Conservation (phyloP, 2,329 filamentous ascomycete species). For the Aspergillus spinulosporus region DNA sequence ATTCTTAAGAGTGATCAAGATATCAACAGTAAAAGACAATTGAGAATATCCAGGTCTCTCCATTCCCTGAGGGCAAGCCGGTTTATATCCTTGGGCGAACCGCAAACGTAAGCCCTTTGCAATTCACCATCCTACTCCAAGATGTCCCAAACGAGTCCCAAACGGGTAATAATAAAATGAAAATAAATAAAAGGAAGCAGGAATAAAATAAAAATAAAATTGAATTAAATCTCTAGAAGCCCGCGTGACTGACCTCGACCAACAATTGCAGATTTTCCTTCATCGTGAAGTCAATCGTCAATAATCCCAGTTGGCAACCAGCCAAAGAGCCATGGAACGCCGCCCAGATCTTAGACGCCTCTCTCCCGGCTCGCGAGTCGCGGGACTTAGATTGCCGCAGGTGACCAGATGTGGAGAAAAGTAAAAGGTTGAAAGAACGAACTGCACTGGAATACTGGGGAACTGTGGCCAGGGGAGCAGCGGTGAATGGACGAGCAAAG, state of each 20-base stretch:
- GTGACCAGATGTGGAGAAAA: not conserved
- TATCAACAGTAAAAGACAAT: not conserved
- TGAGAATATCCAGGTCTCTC: not conserved
- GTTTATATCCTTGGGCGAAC: constrained; percentile 25
- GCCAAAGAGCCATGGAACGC: constrained; percentile 27
- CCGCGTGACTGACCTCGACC: constrained; percentile 26
- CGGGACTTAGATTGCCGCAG: not conserved
- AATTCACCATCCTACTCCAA: not conserved
- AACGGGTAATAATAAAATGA: no score
- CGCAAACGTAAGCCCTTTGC: constrained; percentile 3
- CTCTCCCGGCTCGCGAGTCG: not conserved
- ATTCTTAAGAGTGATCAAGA: not conserved
- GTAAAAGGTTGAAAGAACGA: not conserved
- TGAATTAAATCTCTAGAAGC: constrained; percentile 20
- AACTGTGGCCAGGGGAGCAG: not conserved
- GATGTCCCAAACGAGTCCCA: not conserved
- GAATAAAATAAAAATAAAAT: constrained; percentile 16
- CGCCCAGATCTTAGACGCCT: constrained; percentile 7
- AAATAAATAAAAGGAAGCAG: not conserved
- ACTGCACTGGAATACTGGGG: not conserved
- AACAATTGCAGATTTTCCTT: constrained; percentile 24
- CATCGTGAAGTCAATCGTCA: constrained; percentile 27
- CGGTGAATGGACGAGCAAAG: constrained; percentile 1
- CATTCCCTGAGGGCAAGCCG: constrained; percentile 6
- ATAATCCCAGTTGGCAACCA: constrained; percentile 13